Conservation (phyloP, 148 eudicot genomes). For the Persicaria tinctoria region DNA sequence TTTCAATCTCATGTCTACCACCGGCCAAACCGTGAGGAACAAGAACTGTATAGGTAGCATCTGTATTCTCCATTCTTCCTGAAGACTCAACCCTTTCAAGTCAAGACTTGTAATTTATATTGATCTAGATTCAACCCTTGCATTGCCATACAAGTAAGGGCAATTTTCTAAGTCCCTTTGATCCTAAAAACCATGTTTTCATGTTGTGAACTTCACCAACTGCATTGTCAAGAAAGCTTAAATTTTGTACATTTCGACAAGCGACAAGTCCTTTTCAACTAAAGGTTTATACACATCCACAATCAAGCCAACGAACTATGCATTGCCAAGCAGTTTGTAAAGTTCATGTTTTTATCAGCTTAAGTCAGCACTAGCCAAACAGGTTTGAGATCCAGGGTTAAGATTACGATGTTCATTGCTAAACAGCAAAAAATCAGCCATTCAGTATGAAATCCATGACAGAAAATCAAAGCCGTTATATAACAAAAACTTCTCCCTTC, state of each 20-base stretch:
- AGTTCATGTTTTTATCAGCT: background rate
- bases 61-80: conserved; percentile 93
- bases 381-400: background rate
- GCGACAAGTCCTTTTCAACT: background rate
- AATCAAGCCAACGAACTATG: background rate
- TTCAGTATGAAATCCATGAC: background rate
- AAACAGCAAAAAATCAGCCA: background rate
- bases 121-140: no score
- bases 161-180: no score
- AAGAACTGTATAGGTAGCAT: conserved; percentile 83
- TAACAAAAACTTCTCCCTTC: background rate
- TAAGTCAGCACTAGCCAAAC: background rate
- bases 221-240: background rate
- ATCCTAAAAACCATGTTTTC: no score
- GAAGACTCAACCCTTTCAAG: conserved; percentile 1
- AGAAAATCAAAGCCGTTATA: background rate
- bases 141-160: no score
- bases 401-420: background rate
- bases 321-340: background rate
- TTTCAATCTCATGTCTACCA: conserved; percentile 73
- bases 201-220: background rate
- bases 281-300: background rate
- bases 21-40: conserved; percentile 55
- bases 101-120: no score
- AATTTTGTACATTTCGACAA: no score